phyloP scores from a whole-genome alignment of 176 grass and related monocot species.

The Triticum urartu region DNA sequence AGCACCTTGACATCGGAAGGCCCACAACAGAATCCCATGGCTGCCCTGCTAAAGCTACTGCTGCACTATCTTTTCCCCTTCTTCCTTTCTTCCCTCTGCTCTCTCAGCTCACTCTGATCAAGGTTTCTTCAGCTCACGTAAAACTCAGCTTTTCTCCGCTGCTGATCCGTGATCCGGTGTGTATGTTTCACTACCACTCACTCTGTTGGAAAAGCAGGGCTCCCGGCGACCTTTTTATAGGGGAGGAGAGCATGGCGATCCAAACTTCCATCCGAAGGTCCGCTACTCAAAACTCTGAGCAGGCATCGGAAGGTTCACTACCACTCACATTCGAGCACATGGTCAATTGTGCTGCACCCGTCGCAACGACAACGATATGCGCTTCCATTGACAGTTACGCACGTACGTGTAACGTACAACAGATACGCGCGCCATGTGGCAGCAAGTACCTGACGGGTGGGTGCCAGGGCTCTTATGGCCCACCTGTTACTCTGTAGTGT shows the following conservation, averaged over 20 bases:
- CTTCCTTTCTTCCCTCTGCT: not conserved
- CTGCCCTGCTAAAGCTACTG: not conserved
- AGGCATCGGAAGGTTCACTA: not conserved
- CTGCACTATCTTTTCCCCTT: not conserved
- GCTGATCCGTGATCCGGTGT: not conserved
- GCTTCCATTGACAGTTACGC: not conserved
- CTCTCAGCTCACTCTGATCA: not conserved
- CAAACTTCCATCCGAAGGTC: not conserved
- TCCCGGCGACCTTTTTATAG: not conserved
- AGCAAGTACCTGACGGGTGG: too few species aligned
- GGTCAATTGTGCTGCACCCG: not conserved
- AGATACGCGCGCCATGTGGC: too few species aligned
- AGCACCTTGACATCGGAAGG: constrained; percentile 34
- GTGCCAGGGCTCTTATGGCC: too few species aligned
- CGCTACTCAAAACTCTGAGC: not conserved
- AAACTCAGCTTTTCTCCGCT: not conserved
- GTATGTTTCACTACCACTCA: not conserved
- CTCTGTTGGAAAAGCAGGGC: not conserved
- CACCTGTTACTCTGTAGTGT: too few species aligned
- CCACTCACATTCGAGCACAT: not conserved
- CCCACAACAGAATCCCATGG: constrained; percentile 30
- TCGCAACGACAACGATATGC: not conserved
- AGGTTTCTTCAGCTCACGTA: not conserved
- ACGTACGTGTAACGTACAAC: too few species aligned
- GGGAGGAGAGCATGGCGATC: not conserved